phyloP scores from a whole-genome alignment of 2,329 filamentous ascomycete genomes.

The Fulvia fulva region DNA sequence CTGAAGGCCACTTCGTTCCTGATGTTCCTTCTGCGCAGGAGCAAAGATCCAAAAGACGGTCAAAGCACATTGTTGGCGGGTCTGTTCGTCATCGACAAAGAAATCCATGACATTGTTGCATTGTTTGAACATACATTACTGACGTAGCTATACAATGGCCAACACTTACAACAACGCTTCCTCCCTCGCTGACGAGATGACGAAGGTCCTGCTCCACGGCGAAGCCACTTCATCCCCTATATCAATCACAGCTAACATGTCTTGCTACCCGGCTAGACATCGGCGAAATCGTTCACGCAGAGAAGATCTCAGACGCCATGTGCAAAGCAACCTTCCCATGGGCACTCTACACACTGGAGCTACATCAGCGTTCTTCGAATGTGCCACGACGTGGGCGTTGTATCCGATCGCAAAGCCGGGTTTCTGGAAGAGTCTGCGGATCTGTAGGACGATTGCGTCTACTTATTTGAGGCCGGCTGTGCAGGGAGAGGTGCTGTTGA shows the following conservation, averaged over 20 bases:
- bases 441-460: conserved; percentile 20
- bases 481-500: conserved; percentile 18
- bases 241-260: conserved; percentile 15
- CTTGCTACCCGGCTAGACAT: conserved; percentile 19
- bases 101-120: neutral
- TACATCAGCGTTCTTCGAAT: conserved; percentile 22
- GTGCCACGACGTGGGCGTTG: conserved; percentile 18
- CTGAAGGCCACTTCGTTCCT: too few species aligned
- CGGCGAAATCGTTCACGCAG: conserved; percentile 11
- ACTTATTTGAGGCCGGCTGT: conserved; percentile 21
- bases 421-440: conserved; percentile 20
- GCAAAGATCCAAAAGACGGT: too few species aligned
- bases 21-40: too few species aligned
- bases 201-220: conserved; percentile 13
- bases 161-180: neutral
- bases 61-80: too few species aligned
- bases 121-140: neutral
- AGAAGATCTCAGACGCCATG: conserved; percentile 10
- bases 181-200: conserved; percentile 13
- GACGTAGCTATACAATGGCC: neutral
- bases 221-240: conserved; percentile 3
- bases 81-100: too few species aligned
- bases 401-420: conserved; percentile 15
- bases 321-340: conserved; percentile 15
- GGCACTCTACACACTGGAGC: conserved; percentile 22